Evolutionary conservation across 2,329 filamentous ascomycete genomes (phyloP).

Genomic region (Daldinia eschscholtzii): DNA sequence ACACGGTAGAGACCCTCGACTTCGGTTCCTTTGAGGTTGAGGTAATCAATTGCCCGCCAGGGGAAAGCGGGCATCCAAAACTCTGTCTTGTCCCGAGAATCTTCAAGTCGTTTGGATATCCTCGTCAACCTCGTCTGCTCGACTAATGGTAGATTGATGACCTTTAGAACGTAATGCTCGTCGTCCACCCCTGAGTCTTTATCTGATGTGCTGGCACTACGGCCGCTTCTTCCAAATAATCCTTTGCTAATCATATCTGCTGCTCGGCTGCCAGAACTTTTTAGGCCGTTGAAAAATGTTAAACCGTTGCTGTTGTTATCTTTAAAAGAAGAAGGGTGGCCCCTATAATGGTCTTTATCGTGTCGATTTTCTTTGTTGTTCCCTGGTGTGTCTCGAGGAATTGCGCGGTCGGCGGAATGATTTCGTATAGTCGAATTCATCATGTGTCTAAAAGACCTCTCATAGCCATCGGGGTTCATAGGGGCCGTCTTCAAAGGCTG

Average conservation of each 20-base stretch:
- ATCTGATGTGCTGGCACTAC: slow-evolving; percentile 78
- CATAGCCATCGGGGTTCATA: slow-evolving; percentile 65
- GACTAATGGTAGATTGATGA: slow-evolving; percentile 87
- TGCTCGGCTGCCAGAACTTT: slow-evolving; percentile 77
- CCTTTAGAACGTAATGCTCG: slow-evolving; percentile 85
- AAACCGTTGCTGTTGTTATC: slow-evolving; percentile 72
- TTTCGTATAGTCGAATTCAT: slow-evolving; percentile 75
- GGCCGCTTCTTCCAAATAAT: slow-evolving; percentile 81
- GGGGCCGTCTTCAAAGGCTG: slow-evolving; percentile 72
- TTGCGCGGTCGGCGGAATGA: slow-evolving; percentile 77
- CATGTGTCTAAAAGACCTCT: slow-evolving; percentile 76
- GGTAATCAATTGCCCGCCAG: slow-evolving; percentile 94
- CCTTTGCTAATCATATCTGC: slow-evolving; percentile 86
- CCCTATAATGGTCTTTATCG: slow-evolving; percentile 62
- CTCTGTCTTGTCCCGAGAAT: slow-evolving; percentile 93
- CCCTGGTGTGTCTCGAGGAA: slow-evolving; percentile 58
- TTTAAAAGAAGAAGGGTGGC: slow-evolving; percentile 67
- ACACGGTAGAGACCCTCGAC: slow-evolving; percentile 94
- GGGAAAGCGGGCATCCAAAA: slow-evolving; percentile 99
- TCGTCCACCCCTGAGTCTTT: slow-evolving; percentile 77
- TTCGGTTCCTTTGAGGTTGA: slow-evolving; percentile 94
- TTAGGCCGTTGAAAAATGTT: slow-evolving; percentile 79
- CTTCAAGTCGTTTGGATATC: slow-evolving; percentile 89
- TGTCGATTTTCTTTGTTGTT: slow-evolving; percentile 60
- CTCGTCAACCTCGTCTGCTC: slow-evolving; percentile 92